Base-by-base conservation (phyloP, 2,329 filamentous ascomycete species). In the Trichoderma gracile region DNA sequence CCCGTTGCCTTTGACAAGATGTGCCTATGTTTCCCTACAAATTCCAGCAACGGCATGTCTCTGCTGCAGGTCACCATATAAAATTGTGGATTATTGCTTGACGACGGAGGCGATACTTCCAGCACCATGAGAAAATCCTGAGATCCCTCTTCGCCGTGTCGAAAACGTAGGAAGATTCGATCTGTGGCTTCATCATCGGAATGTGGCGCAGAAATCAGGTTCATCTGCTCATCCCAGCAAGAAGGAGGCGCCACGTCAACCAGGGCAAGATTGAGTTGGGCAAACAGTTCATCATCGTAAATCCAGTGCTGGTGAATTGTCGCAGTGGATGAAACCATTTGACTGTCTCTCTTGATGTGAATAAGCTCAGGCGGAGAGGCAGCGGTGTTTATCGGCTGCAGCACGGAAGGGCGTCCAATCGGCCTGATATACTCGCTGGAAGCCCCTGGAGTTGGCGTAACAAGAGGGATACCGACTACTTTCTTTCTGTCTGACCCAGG, bases 81-180 rank as follows among this genome's bases (percentile, higher is more conserved):
- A 38, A n/a, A 56, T 14, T 23, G 27, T 4, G 47, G 38, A 8
- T 59, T 7, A 4, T 25, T 7, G 52, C 27, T 17, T 23, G 33
- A 19, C 2, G 17, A 42, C 9, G 15, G 14, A 12, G 47, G 14
- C 21, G n/a, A 5, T 7, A 40, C 17, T 14, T 66, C 47, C 3
- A 67, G 40, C 1, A 67, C 10, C 19, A 64, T 21, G 10, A 67
- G 42, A 14, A 67, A 66, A 30, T 67, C 64, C 10, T 3, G 40
- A 17, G 5, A 53, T 15, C 7, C 14, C 1, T 38, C 5, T 4
- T 56, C 19, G 12, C 10, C 23, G 21, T 63, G 43, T 3, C 60
- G 52, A 0, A 56, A 30, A 23, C 64, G 60, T 4, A 62, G 30
- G 0, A 61, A 19, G 1, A 50, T 46, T 49, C 7, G 38, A 5